Evolutionary conservation across 345 rosid genomes (phyloP).

Genomic region (Aquilaria sinensis): DNA sequence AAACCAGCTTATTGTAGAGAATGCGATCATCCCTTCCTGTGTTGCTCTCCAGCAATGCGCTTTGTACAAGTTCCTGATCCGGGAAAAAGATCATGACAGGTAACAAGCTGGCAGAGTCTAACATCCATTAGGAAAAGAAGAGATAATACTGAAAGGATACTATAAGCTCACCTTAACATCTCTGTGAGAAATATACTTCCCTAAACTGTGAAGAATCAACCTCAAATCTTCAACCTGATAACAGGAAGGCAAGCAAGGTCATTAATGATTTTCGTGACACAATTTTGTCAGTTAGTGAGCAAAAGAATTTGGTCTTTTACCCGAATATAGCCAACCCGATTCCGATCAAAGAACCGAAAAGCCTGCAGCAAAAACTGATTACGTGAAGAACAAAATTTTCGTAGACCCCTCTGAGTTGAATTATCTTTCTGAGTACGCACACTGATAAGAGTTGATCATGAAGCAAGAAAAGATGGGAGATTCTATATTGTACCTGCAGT

Average conservation of each 20-base stretch:
- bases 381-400: neutral
- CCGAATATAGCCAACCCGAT: slow-evolving; percentile 78
- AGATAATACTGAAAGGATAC: too few species aligned
- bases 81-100: slow-evolving; percentile 1
- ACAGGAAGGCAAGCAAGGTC: neutral
- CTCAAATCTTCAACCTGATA: slow-evolving; percentile 94
- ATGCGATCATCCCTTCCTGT: slow-evolving; percentile 93
- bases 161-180: slow-evolving; percentile 69
- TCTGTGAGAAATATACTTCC: slow-evolving; percentile 72
- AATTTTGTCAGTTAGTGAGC: neutral
- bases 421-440: neutral
- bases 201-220: slow-evolving; percentile 78
- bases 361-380: slow-evolving; percentile 42
- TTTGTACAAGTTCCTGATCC: slow-evolving; percentile 83
- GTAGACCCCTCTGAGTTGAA: too few species aligned
- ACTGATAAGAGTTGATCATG: neutral
- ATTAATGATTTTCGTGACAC: neutral
- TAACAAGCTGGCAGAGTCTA: too few species aligned
- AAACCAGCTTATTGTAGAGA: slow-evolving; percentile 72
- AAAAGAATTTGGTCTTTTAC: slow-evolving; percentile 26
- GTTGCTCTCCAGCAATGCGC: slow-evolving; percentile 89
- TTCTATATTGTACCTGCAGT: slow-evolving; percentile 49
- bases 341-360: slow-evolving; percentile 90
- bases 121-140: too few species aligned
- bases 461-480: neutral